Evolutionary conservation across 306 rosid species (phyloP), one percentile per base, ranked within the genome.

Genomic region (Acacia melanoxylon): DNA sequence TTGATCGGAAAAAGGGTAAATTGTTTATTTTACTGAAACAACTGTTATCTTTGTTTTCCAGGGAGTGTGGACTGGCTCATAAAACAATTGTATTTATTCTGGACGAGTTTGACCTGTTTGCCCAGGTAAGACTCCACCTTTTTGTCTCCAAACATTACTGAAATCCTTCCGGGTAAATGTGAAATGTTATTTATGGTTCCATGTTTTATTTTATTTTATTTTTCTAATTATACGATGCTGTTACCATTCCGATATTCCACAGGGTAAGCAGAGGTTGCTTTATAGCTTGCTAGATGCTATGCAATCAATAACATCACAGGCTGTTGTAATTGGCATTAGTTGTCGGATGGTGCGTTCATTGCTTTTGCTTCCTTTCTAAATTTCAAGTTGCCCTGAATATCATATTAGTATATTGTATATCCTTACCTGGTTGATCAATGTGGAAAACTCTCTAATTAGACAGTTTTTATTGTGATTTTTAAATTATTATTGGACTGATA

Each of bases 61-160:
- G 99, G 93, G 97, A 95, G 83, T 93, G 99, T 20, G 97, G 96
- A 80, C 84, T 91, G 81, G 99, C 99, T 22, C 98, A 93, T 87
- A 95, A 95, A 88, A 91, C 96, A 58, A 84, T 93, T 83, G 84
- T 95, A 68, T 95, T 93, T 83, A 73, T 95, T 66, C 85, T 95
- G 84, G 97, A 93, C 79, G 98, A 95, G 82, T 95, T 95, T 92
- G 96, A 95, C 87, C 88, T 89, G n/a, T 95, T 95, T 89, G 90
- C 99, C 81, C 94, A 92, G 89, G 99, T 93, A 87, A 88, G 90
- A 66, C 67, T 86, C 74, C 73, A 20, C 31, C 56, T 72, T 78
- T 42, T 71, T 24, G 52, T 40, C 56, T 75, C 82, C 74, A 68
- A 76, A 24, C 74, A 67, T 59, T 75, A 24, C 56, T 86, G 63